Conservation (phyloP, 1,284 basidiomycete species). For the Laetiporus sulphureus region DNA sequence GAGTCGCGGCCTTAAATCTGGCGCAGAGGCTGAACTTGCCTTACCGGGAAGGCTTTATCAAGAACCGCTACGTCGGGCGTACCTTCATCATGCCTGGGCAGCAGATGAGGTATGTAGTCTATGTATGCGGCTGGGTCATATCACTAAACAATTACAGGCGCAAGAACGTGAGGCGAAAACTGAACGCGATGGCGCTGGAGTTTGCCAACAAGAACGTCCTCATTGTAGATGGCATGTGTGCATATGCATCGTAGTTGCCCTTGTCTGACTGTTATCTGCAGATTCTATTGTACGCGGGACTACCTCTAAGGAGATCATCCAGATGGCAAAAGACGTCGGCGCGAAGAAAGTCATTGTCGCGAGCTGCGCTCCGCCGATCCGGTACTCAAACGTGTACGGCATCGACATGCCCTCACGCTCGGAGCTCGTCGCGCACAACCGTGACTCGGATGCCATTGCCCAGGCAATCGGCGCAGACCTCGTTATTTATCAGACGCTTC, state of each 20-base stretch:
- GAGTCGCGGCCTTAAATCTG: conserved; percentile 93
- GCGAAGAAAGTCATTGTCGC: conserved; percentile 98
- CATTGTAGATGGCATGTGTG: conserved; percentile 81
- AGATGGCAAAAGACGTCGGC: conserved; percentile 99
- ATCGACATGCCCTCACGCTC: conserved; percentile 98
- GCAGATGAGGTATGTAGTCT: conserved; percentile 61
- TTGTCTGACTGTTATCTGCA: conserved; percentile 24
- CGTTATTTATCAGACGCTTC: conserved; percentile 95
- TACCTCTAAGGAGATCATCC: conserved; percentile 97
- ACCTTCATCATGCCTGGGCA: conserved; percentile 99
- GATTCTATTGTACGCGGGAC: conserved; percentile 99
- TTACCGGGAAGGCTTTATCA: conserved; percentile 98
- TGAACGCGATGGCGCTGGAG: conserved; percentile 99
- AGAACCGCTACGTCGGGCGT: conserved; percentile 97
- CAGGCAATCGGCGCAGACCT: conserved; percentile 90
- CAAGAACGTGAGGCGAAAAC: conserved; percentile 93
- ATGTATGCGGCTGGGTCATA: conserved; percentile 1
- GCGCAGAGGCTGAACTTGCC: conserved; percentile 89
- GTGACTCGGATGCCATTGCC: conserved; percentile 75
- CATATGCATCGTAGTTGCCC: not conserved
- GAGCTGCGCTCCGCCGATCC: conserved; percentile 94
- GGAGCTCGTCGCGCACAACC: conserved; percentile 89
- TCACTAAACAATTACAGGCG: conserved; percentile 39
- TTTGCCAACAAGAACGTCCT: conserved; percentile 91
- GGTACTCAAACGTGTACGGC: conserved; percentile 95